Evolutionary conservation across 495 filamentous ascomycete genomes (phyloP).

Genomic region (Penicillium egyptiacum): DNA sequence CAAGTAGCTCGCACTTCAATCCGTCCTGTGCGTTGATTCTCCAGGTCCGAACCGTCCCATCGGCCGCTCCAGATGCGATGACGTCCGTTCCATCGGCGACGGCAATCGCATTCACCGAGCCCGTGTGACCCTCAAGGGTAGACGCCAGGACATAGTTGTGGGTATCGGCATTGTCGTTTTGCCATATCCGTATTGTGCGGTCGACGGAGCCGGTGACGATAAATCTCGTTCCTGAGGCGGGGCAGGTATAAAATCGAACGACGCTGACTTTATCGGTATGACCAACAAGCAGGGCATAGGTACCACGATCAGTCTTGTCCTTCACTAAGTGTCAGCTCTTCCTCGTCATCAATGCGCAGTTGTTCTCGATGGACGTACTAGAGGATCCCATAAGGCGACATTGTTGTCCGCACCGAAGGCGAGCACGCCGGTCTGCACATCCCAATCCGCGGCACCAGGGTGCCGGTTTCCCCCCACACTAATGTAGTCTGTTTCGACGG

Average conservation of each 20-base stretch:
- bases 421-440: constrained; percentile 64
- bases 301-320: constrained; percentile 54
- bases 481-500: constrained; percentile 60
- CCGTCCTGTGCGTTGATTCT: constrained; percentile 46
- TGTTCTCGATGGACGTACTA: constrained; percentile 53
- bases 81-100: constrained; percentile 52
- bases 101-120: constrained; percentile 77
- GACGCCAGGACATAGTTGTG: constrained; percentile 43
- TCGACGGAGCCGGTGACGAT: constrained; percentile 83
- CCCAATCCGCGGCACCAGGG: constrained; percentile 88
- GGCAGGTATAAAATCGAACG: constrained; percentile 70
- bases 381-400: constrained; percentile 83
- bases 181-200: constrained; percentile 75
- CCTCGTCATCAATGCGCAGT: constrained; percentile 5
- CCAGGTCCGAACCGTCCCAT: constrained; percentile 84
- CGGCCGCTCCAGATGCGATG: constrained; percentile 73
- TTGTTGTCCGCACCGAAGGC: constrained; percentile 90
- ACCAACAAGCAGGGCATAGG: constrained; percentile 70
- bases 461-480: constrained; percentile 89
- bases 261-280: constrained; percentile 82
- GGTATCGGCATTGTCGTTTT: constrained; percentile 19
- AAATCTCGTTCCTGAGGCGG: constrained; percentile 48
- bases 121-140: constrained; percentile 62
- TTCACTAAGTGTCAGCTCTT: constrained; percentile 28
- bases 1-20: constrained; percentile 50